Evolutionary conservation across 2,329 filamentous ascomycete species (phyloP).

Genomic region (Colletotrichum sp.): DNA sequence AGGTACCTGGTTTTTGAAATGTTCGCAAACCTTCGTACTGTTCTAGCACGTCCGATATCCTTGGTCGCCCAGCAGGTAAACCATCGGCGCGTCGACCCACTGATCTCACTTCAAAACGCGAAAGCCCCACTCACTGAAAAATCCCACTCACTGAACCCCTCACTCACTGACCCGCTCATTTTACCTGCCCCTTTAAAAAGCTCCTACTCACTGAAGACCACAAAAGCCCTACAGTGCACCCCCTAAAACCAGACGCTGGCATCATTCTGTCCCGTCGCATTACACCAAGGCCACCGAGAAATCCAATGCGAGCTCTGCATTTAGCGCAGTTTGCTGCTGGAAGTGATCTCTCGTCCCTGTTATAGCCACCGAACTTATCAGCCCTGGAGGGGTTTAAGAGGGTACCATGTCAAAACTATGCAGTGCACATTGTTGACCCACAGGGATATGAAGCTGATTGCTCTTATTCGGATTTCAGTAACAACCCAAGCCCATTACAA

Average conservation of each 20-base stretch:
- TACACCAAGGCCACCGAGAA: background rate
- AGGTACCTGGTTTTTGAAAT: background rate
- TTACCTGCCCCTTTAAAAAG: no score
- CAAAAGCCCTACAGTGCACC: background rate
- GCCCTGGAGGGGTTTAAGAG: no score
- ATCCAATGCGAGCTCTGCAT: background rate
- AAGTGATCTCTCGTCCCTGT: background rate
- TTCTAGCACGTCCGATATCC: background rate
- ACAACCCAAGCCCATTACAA: background rate
- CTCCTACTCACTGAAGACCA: background rate
- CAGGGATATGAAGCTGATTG: background rate
- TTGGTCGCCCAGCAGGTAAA: background rate
- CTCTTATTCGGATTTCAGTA: background rate
- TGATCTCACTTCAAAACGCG: background rate
- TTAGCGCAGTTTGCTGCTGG: background rate
- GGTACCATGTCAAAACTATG: background rate
- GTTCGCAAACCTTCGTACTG: background rate
- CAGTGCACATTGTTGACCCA: background rate
- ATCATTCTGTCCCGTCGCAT: no score
- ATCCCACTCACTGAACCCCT: background rate
- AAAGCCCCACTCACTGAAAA: background rate
- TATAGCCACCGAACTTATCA: background rate
- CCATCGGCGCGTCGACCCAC: background rate
- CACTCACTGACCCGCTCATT: background rate
- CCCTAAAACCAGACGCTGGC: no score